phyloP scores from a whole-genome alignment of 78 protist genomes.

The Dictyostelium intermedium region DNA sequence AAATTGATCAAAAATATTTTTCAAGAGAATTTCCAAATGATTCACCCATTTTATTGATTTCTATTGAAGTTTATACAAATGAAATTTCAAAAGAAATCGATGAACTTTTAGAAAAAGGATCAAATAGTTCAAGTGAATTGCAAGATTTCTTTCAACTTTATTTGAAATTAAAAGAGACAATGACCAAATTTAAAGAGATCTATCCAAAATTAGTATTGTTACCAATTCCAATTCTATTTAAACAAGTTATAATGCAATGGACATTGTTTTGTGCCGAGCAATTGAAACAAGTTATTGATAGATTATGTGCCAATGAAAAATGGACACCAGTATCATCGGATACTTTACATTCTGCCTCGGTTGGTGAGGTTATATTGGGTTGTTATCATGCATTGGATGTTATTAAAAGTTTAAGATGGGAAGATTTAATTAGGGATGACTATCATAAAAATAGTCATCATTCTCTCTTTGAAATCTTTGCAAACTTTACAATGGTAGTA shows the following conservation, averaged over 20 bases:
- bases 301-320: slow-evolving; percentile 30
- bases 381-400: slow-evolving; percentile 77
- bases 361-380: slow-evolving; percentile 49
- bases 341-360: slow-evolving; percentile 37
- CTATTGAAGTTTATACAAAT: not conserved
- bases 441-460: slow-evolving; percentile 40
- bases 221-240: slow-evolving; percentile 58
- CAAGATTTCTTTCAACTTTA: slow-evolving; percentile 47
- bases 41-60: slow-evolving; percentile 10
- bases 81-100: slow-evolving; percentile 32
- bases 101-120: slow-evolving; percentile 26
- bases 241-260: slow-evolving; percentile 67
- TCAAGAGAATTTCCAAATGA: slow-evolving; percentile 57
- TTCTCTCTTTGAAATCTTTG: slow-evolving; percentile 43
- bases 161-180: slow-evolving; percentile 48
- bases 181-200: slow-evolving; percentile 40
- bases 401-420: slow-evolving; percentile 61
- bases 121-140: slow-evolving; percentile 40
- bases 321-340: slow-evolving; percentile 61
- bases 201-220: slow-evolving; percentile 14
- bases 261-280: slow-evolving; percentile 26
- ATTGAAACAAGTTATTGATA: slow-evolving; percentile 1
- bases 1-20: slow-evolving; percentile 27
- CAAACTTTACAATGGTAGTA: slow-evolving; percentile 61
- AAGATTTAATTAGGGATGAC: slow-evolving; percentile 18